A percentile compares a stretch with the other conserved stretches of the same genome.
These are phyloP conservation scores for Pilasporangium apinafurcum DNA, from an alignment of 352 stramenopile species.

Conservation along the genomic window DNA sequence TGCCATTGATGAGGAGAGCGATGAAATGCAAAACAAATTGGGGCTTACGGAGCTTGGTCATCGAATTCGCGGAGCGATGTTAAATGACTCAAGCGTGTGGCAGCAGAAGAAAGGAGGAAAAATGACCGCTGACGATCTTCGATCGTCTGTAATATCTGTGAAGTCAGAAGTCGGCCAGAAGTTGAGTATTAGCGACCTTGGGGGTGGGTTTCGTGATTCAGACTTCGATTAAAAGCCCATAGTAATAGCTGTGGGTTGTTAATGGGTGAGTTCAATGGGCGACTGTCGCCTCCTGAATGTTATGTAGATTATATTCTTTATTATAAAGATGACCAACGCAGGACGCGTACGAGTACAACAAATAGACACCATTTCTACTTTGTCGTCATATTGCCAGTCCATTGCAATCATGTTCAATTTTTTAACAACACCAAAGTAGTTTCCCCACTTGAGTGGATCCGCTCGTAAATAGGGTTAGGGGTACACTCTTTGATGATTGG, in stretches of 20 bases:
- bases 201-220: no score
- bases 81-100: constrained; percentile 14
- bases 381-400: background rate
- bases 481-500: background rate
- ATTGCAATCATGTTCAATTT: background rate
- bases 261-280: no score
- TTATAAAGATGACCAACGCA: constrained; percentile 1
- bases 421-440: no score
- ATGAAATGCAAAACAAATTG: constrained; percentile 1
- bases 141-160: constrained; percentile 17
- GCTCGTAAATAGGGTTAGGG: background rate
- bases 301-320: constrained; percentile 1
- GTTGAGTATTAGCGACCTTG: no score
- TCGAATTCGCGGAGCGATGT: constrained; percentile 38
- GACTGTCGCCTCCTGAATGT: no score
- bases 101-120: no score
- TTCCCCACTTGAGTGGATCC: background rate
- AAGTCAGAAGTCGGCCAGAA: no score
- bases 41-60: constrained; percentile 49
- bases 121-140: constrained; percentile 48
- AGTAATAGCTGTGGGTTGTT: no score
- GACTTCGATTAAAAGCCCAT: no score
- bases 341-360: background rate
- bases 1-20: constrained; percentile 15
- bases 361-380: background rate